A percentile compares a stretch with the other conserved stretches of the same genome.
Conservation (phyloP, 2,329 filamentous ascomycete species). For the Pyrenochaeta sp. region DNA sequence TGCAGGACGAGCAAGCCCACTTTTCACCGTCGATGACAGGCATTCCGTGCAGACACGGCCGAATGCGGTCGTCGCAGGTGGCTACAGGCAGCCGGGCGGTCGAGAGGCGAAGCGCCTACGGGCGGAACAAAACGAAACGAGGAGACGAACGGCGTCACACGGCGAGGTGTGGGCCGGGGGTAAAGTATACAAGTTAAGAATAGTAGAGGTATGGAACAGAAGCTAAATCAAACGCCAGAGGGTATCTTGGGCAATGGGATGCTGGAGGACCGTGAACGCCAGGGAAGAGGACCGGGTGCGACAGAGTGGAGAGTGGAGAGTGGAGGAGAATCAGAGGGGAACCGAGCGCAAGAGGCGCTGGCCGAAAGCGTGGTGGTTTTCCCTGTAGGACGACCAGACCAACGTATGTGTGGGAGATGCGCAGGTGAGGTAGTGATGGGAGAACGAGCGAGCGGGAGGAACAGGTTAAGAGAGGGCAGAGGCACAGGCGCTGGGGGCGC, state of each 20-base stretch:
- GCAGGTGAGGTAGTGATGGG: slow-evolving; percentile 34
- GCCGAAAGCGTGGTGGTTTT: slow-evolving; percentile 48
- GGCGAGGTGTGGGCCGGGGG: slow-evolving; percentile 15
- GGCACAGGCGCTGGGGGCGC: slow-evolving; percentile 22
- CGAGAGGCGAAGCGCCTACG: slow-evolving; percentile 15
- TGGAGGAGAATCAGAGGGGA: slow-evolving; percentile 34
- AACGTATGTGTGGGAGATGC: slow-evolving; percentile 28
- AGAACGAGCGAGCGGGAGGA: slow-evolving; percentile 33
- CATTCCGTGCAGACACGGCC: slow-evolving; percentile 45
- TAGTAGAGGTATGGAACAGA: slow-evolving; percentile 18
- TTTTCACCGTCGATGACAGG: slow-evolving; percentile 80
- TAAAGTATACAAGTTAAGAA: slow-evolving; percentile 31
- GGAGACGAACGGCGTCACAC: slow-evolving; percentile 24
- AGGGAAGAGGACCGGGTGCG: slow-evolving; percentile 40
- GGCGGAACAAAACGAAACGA: slow-evolving; percentile 16
- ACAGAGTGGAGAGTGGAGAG: slow-evolving; percentile 38
- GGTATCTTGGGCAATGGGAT: slow-evolving; percentile 46
- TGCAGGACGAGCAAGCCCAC: slow-evolving; percentile 97
- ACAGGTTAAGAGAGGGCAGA: slow-evolving; percentile 36
- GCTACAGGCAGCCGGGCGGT: slow-evolving; percentile 31
- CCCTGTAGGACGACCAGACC: slow-evolving; percentile 48
- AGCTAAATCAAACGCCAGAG: slow-evolving; percentile 37
- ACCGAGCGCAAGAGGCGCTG: slow-evolving; percentile 52
- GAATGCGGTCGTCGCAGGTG: slow-evolving; percentile 43
- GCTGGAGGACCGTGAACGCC: slow-evolving; percentile 49